A percentile compares a stretch with the other conserved stretches of the same genome.
These are phyloP conservation scores for Claviceps pazoutovae DNA, from an alignment of 2,329 filamentous ascomycete species.

Conservation along the genomic window DNA sequence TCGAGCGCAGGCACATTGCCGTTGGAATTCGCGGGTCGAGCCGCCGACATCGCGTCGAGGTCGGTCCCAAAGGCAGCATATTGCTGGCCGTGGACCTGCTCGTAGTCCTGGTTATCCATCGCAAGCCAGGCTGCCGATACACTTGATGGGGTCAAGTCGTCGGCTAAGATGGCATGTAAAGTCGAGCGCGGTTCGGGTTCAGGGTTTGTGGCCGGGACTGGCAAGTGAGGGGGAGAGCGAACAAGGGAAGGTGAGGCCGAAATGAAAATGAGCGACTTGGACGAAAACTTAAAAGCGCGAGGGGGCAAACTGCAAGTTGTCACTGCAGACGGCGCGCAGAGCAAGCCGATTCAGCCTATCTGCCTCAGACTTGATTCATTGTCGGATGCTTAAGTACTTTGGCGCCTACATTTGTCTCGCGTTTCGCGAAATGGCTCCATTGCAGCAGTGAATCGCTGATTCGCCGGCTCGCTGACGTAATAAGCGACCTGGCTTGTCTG, in stretches of 20 bases:
- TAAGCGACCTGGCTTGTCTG: too few species aligned
- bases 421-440: not conserved
- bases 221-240: not conserved
- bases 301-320: too few species aligned
- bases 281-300: not conserved
- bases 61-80: not conserved
- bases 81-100: conserved; percentile 2
- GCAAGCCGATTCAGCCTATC: not conserved
- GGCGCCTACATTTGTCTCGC: not conserved
- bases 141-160: not conserved
- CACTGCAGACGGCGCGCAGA: not conserved
- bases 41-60: not conserved
- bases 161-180: not conserved
- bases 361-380: not conserved
- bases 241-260: not conserved
- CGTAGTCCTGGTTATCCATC: conserved; percentile 5
- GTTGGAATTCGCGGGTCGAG: conserved; percentile 2
- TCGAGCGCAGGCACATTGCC: conserved; percentile 4
- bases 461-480: too few species aligned
- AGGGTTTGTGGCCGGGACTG: not conserved
- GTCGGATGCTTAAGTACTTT: too few species aligned
- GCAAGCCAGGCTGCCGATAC: not conserved
- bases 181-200: too few species aligned
- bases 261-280: not conserved
- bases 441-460: too few species aligned